Percentiles rank a stretch among this genome's conserved stretches.
Conservation (phyloP, 2,329 filamentous ascomycete species). For the Curvularia verruculosa region DNA sequence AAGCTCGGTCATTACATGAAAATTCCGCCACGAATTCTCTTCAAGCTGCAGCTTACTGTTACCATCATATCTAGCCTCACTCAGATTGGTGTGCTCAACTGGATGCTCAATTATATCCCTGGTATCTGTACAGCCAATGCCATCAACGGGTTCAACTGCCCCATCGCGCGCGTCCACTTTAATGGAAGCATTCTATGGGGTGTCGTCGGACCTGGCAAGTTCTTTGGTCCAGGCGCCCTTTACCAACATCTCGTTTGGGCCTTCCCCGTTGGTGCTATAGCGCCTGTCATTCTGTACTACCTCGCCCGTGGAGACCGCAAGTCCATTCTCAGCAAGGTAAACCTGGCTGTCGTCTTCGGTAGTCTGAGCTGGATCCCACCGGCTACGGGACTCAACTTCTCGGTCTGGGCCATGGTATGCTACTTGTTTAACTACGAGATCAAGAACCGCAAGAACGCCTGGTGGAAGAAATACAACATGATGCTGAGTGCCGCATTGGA, state of each 20-base stretch:
- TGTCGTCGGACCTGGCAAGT: slow-evolving; percentile 80
- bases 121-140: slow-evolving; percentile 78
- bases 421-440: slow-evolving; percentile 83
- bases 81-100: slow-evolving; percentile 84
- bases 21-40: slow-evolving; percentile 78
- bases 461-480: slow-evolving; percentile 95
- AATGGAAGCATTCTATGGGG: slow-evolving; percentile 91
- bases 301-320: slow-evolving; percentile 64
- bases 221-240: slow-evolving; percentile 77
- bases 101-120: slow-evolving; percentile 82
- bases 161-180: slow-evolving; percentile 86
- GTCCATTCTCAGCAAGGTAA: slow-evolving; percentile 75
- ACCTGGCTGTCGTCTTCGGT: slow-evolving; percentile 82
- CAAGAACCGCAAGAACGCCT: slow-evolving; percentile 70
- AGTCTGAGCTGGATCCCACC: slow-evolving; percentile 86
- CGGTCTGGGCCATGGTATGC: slow-evolving; percentile 83
- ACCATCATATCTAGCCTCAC: slow-evolving; percentile 78
- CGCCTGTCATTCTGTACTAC: slow-evolving; percentile 76
- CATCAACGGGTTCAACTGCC: slow-evolving; percentile 87
- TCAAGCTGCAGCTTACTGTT: slow-evolving; percentile 77
- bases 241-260: slow-evolving; percentile 82
- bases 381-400: slow-evolving; percentile 82
- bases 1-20: slow-evolving; percentile 92
- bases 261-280: slow-evolving; percentile 76
- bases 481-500: slow-evolving; percentile 83